A percentile compares a stretch with the other conserved stretches of the same genome.
phyloP scores from a whole-genome alignment of 495 filamentous ascomycete genomes.

The Letharia lupina region DNA sequence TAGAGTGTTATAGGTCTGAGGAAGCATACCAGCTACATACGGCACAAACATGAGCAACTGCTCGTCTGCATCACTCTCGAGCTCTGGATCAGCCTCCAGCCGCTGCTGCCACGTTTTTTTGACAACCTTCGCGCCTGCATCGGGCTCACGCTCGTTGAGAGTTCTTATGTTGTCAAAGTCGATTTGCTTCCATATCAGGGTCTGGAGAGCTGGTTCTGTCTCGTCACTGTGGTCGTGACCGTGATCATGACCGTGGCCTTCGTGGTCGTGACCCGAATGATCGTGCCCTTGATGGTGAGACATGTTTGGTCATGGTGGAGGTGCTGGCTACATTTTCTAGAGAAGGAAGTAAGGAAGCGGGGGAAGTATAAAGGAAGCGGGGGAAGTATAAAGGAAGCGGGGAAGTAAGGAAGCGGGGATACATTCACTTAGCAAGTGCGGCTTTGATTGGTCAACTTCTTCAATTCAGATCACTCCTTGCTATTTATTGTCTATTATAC shows the following conservation, averaged over 20 bases:
- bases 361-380: too few relatives aligned
- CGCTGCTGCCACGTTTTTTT: constrained; percentile 86
- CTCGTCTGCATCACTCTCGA: constrained; percentile 82
- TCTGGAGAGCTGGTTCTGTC: constrained; percentile 79
- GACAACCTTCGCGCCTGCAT: constrained; percentile 65
- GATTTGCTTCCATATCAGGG: constrained; percentile 81
- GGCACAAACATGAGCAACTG: constrained; percentile 87
- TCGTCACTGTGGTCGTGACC: constrained; percentile 83
- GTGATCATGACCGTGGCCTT: constrained; percentile 29
- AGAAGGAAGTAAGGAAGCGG: neutral
- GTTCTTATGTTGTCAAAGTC: constrained; percentile 79
- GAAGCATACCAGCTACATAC: constrained; percentile 46
- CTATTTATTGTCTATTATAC: neutral
- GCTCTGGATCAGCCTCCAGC: constrained; percentile 57
- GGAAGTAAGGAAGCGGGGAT: neutral
- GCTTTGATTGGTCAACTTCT: neutral
- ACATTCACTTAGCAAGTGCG: neutral
- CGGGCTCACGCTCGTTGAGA: constrained; percentile 64
- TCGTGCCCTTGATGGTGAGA: constrained; percentile 33
- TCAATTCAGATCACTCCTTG: neutral
- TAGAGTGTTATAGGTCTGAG: neutral
- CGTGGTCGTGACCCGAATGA: constrained; percentile 30
- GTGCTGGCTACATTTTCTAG: neutral
- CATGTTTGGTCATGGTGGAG: constrained; percentile 21
- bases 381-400: too few relatives aligned